Evolutionary conservation across 2,329 filamentous ascomycete genomes (phyloP), one percentile per base, ranked within the genome.

Genomic region (Cercospora nicotianae): DNA sequence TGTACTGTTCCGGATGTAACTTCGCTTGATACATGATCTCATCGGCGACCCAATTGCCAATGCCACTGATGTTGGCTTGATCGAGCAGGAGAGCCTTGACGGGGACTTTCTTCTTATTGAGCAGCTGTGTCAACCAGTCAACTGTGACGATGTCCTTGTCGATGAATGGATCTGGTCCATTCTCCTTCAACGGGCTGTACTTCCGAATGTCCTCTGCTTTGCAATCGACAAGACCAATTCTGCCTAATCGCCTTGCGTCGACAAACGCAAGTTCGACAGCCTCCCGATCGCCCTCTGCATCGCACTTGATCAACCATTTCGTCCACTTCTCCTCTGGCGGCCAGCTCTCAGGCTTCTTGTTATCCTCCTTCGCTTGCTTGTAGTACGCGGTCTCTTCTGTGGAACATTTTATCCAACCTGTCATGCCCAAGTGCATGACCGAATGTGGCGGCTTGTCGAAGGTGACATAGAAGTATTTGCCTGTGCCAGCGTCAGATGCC

Each of bases 41-140:
- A 77, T 99, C 95, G 81, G 90, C 93, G 64, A 99, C 94, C 94
- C 94, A 99, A 77, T 98, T 98, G 0, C 95, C 95, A 70, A 99
- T 92, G 7, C 95, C 95, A 75, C 91, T 95, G 69, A 98, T 91
- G 77, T 91, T 91, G 18, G 88, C 86, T 79, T 99, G 95, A 77
- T 98, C 92, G 3, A 98, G 84, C 12, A 99, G 82, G 20, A 97
- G 83, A 0, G 93, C 92, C 78, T 98, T 98, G 71, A 98, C 87
- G 0, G 94, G 94, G 0, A 97, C 91, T 74, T 88, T 92, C 64
- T 94, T 93, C 66, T 85, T 87, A 60, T 81, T 83, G 82, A 97
- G 84, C 78, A 92, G 91, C 65, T 84, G 79, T n/a, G 79, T 81
- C 18, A 99, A 80, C 85, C 92, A 98, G 0, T 88, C 86, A 64